Conservation (phyloP, 2,329 filamentous ascomycete species). For the Rutstroemia sp. region DNA sequence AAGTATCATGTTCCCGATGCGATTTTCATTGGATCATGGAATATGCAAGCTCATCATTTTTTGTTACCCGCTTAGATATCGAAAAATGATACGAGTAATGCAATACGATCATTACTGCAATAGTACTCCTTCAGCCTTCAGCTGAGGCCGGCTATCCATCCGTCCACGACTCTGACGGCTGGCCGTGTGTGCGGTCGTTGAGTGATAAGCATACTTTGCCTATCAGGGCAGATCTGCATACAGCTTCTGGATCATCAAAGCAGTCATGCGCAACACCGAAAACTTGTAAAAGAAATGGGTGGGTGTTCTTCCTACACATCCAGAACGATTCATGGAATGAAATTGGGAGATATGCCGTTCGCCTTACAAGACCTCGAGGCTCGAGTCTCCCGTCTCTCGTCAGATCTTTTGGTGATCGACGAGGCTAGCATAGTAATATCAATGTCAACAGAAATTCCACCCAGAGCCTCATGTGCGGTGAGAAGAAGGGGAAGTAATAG, state of each 20-base stretch:
- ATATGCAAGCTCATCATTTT: neutral
- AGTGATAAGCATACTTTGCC: neutral
- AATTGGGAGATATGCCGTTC: conserved; percentile 1
- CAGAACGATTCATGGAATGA: neutral
- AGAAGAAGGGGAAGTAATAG: neutral
- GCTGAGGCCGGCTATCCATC: conserved; percentile 2
- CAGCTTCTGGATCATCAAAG: conserved; percentile 5
- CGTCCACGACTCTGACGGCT: neutral
- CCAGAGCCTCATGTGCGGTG: neutral
- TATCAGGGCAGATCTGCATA: conserved; percentile 1
- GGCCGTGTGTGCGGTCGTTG: neutral
- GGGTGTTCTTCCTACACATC: neutral
- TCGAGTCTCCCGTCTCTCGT: neutral
- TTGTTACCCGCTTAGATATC: neutral
- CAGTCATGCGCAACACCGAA: conserved; percentile 6
- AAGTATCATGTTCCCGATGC: neutral
- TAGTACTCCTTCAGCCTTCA: neutral
- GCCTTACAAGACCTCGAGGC: neutral
- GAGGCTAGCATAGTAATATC: no score
- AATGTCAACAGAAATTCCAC: neutral
- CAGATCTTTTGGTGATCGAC: no score
- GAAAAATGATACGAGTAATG: neutral
- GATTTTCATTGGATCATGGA: neutral
- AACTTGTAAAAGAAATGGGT: neutral
- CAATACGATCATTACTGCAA: neutral